These are phyloP conservation scores for Dothiorella sarmentorum DNA, from an alignment of 2,329 filamentous ascomycete genomes.

Conservation along the genomic window DNA sequence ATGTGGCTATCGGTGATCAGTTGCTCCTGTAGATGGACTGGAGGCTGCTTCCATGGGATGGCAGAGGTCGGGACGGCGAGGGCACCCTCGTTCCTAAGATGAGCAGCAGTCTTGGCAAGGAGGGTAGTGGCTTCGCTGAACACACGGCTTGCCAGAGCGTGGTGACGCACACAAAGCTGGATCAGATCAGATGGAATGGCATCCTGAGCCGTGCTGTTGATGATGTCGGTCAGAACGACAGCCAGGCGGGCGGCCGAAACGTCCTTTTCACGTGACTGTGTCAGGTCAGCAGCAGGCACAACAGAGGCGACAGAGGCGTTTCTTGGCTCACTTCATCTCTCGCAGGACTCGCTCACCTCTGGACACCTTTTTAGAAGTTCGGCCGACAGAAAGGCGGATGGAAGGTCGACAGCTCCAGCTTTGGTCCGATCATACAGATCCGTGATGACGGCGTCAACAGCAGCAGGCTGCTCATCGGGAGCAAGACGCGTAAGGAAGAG, in stretches of 20 bases:
- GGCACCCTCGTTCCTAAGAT: background rate
- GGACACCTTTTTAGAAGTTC: constrained; percentile 16
- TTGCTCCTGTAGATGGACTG: background rate
- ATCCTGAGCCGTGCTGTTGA: background rate
- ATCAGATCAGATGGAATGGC: background rate
- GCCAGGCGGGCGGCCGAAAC: constrained; percentile 18
- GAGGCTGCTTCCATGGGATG: background rate
- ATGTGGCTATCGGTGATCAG: background rate
- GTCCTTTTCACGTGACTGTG: background rate
- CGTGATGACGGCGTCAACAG: constrained; percentile 8
- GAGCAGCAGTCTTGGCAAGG: background rate
- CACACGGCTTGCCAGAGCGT: constrained; percentile 17
- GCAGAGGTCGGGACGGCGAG: constrained; percentile 1
- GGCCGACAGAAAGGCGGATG: background rate
- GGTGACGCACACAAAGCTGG: background rate
- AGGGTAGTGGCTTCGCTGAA: background rate
- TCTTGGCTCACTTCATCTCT: constrained; percentile 8
- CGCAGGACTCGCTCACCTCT: constrained; percentile 18
- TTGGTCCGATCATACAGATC: background rate
- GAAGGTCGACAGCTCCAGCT: background rate
- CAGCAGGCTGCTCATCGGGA: background rate
- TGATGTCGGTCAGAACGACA: background rate
- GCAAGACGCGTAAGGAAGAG: constrained; percentile 19
- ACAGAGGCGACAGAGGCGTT: background rate
- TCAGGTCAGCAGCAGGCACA: background rate